These are phyloP conservation scores for Aurinia saxatilis DNA, from an alignment of 345 rosid genomes.

Conservation along the genomic window DNA sequence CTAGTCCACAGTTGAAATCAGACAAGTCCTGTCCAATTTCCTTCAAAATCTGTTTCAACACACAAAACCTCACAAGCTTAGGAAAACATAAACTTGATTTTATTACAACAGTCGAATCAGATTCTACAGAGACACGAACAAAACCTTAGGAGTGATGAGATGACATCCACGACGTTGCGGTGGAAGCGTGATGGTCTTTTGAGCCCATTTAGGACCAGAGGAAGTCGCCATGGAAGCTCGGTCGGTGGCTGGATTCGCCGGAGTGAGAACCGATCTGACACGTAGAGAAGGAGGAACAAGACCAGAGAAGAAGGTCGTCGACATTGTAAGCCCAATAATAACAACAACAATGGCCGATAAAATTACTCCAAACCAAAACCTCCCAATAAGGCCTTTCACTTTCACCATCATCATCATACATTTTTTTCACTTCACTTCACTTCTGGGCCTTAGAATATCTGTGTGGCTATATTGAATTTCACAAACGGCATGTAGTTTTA, in stretches of 20 bases:
- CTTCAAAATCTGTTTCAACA: conserved; percentile 55
- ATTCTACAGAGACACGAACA: too few species aligned
- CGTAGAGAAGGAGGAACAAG: conserved; percentile 10
- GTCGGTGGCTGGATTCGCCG: conserved; percentile 31
- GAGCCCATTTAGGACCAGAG: conserved; percentile 77
- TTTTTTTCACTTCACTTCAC: too few species aligned
- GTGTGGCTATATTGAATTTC: not conserved
- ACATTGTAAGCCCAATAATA: conserved; percentile 32
- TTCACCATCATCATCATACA: conserved; percentile 13
- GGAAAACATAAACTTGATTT: not conserved
- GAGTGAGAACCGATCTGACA: conserved; percentile 38
- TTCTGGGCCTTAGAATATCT: conserved; percentile 21
- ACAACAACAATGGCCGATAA: conserved; percentile 21
- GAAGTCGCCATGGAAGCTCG: conserved; percentile 43
- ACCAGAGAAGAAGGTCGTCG: conserved; percentile 25
- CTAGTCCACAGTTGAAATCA: conserved; percentile 84
- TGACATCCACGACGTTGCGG: conserved; percentile 85
- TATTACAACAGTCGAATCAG: not conserved
- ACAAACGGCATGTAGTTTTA: conserved; percentile 17
- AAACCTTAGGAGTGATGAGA: conserved; percentile 81
- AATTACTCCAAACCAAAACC: conserved; percentile 4
- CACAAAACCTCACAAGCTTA: not conserved
- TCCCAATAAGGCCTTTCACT: conserved; percentile 20
- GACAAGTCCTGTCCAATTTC: conserved; percentile 68
- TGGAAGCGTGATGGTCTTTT: conserved; percentile 78